phyloP scores from a whole-genome alignment of 2,329 filamentous ascomycete species.

The Colletotrichum viniferum region DNA sequence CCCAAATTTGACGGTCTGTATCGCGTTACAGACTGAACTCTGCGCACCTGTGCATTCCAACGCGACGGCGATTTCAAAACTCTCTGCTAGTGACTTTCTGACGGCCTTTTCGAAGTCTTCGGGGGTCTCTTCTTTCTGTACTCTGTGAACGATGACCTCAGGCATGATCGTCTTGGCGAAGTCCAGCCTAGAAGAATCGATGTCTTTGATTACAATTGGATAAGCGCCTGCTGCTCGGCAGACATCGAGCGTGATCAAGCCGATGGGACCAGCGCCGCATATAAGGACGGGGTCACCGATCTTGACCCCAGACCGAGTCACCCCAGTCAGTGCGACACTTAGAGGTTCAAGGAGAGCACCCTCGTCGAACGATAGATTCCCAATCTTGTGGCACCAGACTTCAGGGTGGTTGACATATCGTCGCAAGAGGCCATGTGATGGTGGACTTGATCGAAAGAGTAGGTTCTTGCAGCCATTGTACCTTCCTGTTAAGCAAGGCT shows the following conservation, averaged over 20 bases:
- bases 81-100: neutral
- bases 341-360: conserved; percentile 91
- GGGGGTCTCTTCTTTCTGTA: conserved; percentile 35
- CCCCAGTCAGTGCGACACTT: conserved; percentile 84
- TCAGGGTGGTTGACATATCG: conserved; percentile 96
- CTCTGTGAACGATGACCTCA: conserved; percentile 79
- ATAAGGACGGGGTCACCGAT: conserved; percentile 88
- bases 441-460: conserved; percentile 87
- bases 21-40: neutral
- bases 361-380: conserved; percentile 87
- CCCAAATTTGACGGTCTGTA: neutral
- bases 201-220: conserved; percentile 92
- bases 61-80: neutral
- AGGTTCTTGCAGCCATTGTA: conserved; percentile 95
- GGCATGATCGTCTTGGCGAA: conserved; percentile 88
- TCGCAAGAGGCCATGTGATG: conserved; percentile 83
- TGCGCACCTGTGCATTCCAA: neutral
- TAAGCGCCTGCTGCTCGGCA: conserved; percentile 85
- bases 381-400: conserved; percentile 95
- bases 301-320: conserved; percentile 80
- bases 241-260: conserved; percentile 86
- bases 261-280: conserved; percentile 93
- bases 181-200: conserved; percentile 81
- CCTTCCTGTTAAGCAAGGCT: conserved; percentile 87
- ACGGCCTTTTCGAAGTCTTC: neutral